phyloP scores from a whole-genome alignment of 2,329 filamentous ascomycete species.

The Zarea fungicola region DNA sequence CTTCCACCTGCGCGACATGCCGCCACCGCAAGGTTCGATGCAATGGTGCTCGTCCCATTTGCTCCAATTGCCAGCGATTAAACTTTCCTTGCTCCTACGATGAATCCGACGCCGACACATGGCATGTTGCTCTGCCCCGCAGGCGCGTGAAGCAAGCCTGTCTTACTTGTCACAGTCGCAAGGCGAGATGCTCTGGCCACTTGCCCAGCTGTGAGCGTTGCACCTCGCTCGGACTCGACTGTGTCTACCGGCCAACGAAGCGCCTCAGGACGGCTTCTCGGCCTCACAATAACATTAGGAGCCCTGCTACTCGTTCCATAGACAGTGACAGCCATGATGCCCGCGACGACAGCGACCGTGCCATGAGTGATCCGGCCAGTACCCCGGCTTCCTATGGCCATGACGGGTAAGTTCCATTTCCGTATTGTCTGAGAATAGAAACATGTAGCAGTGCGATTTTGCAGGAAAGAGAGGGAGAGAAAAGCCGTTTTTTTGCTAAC shows the following conservation, averaged over 20 bases:
- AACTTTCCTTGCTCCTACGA: conserved; percentile 55
- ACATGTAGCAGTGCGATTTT: too few relatives aligned
- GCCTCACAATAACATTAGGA: conserved; percentile 22
- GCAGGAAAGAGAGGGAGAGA: too few relatives aligned
- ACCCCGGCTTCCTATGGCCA: conserved; percentile 30
- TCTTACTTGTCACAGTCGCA: conserved; percentile 52
- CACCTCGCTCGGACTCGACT: conserved; percentile 48
- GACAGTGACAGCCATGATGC: conserved; percentile 27
- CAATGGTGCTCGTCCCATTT: conserved; percentile 48
- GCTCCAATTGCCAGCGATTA: conserved; percentile 54
- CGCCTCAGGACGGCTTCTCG: conserved; percentile 25
- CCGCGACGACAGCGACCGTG: conserved; percentile 30
- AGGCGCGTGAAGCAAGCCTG: conserved; percentile 53
- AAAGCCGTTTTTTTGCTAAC: conserved; percentile 18
- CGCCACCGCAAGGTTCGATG: conserved; percentile 54
- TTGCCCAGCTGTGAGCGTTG: conserved; percentile 48
- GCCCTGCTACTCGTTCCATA: conserved; percentile 30
- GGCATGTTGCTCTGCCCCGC: conserved; percentile 42
- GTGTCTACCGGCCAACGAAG: conserved; percentile 48
- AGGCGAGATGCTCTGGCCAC: conserved; percentile 54
- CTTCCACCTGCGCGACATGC: conserved; percentile 49
- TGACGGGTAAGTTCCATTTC: conserved; percentile 28
- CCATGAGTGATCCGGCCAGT: conserved; percentile 29
- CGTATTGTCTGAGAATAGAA: not conserved
- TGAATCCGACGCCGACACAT: conserved; percentile 37